Conservation (phyloP, 2,329 filamentous ascomycete genomes). For the Colletotrichum acutatum region DNA sequence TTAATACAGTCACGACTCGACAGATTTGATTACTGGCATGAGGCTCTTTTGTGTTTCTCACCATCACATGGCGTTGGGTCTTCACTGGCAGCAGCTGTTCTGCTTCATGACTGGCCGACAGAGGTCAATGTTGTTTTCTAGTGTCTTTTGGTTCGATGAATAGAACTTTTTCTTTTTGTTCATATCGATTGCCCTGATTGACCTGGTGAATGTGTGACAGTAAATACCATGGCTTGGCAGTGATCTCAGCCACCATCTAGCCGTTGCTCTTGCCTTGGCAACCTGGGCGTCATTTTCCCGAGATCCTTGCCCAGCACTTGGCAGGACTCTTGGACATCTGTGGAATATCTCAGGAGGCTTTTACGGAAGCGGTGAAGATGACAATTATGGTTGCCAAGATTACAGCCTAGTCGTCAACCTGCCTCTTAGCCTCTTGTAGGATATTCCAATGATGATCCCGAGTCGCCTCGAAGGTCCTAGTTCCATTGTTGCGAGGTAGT, state of each 20-base stretch:
- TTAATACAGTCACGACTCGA: constrained; percentile 33
- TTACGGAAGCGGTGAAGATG: not conserved
- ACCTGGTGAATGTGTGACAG: not conserved
- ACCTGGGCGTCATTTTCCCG: not conserved
- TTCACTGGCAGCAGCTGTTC: constrained; percentile 26
- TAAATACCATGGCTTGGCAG: not conserved
- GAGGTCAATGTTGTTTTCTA: constrained; percentile 20
- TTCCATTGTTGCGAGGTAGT: no score
- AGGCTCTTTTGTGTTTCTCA: constrained; percentile 29
- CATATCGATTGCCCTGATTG: not conserved
- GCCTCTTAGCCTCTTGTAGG: not conserved
- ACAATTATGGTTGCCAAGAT: not conserved
- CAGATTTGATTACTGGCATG: constrained; percentile 20
- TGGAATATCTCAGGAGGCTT: not conserved
- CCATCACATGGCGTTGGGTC: constrained; percentile 34
- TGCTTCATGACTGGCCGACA: constrained; percentile 29
- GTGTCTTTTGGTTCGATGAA: constrained; percentile 19
- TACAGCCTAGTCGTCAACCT: not conserved
- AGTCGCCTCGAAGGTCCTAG: not conserved
- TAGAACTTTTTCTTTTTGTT: constrained; percentile 31
- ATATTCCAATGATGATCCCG: not conserved
- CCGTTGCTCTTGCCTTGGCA: not conserved
- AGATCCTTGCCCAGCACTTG: not conserved
- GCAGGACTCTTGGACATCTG: not conserved
- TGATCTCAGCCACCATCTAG: not conserved